These are phyloP conservation scores for Hyaloscypha finlandica DNA, from an alignment of 495 filamentous ascomycete genomes.

Conservation along the genomic window DNA sequence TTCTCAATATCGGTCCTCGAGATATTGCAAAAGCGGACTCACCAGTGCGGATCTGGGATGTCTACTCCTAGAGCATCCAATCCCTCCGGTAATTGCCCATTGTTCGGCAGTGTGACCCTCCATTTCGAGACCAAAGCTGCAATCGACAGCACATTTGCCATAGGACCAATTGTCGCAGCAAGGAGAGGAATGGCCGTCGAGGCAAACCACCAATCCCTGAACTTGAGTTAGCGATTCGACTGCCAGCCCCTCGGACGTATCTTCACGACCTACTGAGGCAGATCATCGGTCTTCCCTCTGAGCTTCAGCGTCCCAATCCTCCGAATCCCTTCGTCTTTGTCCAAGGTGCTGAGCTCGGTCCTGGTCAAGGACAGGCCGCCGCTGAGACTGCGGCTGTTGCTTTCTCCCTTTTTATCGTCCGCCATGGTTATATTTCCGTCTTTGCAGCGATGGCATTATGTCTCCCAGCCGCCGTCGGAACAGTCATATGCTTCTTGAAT, in stretches of 20 bases:
- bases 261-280: constrained; percentile 37
- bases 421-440: constrained; percentile 16
- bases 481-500: neutral
- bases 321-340: constrained; percentile 19
- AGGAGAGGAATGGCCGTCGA: constrained; percentile 75
- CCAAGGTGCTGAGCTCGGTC: constrained; percentile 10
- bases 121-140: constrained; percentile 69
- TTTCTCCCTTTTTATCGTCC: neutral
- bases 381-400: neutral
- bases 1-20: neutral
- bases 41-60: constrained; percentile 64
- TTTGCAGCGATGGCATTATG: constrained; percentile 1
- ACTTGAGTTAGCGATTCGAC: neutral
- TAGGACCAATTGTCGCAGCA: constrained; percentile 69
- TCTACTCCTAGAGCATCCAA: constrained; percentile 50
- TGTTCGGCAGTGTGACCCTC: constrained; percentile 47
- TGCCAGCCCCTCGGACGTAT: neutral
- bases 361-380: neutral
- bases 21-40: constrained; percentile 20
- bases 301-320: constrained; percentile 36
- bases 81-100: constrained; percentile 42
- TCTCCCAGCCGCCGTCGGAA: neutral
- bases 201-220: constrained; percentile 70
- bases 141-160: constrained; percentile 78
- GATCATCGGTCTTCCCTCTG: constrained; percentile 39